These are phyloP conservation scores for Wallemia ichthyophaga DNA, from an alignment of 1,284 basidiomycete genomes.

Conservation along the genomic window DNA sequence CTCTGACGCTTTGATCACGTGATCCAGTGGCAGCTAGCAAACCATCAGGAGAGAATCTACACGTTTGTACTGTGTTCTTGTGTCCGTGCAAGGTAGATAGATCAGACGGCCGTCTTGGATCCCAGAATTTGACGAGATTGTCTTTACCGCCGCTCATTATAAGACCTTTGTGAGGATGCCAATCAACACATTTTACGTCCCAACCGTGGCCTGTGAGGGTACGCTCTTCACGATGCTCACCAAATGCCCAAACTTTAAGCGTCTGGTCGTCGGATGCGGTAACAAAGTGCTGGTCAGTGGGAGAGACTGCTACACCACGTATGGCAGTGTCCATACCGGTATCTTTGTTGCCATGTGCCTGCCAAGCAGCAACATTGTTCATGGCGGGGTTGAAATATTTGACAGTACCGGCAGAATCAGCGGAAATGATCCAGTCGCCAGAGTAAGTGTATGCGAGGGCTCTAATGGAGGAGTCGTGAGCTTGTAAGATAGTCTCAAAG, in stretches of 20 bases:
- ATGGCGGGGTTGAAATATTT: slow-evolving; percentile 98
- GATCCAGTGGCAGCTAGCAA: slow-evolving; percentile 78
- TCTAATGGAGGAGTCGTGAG: slow-evolving; percentile 80
- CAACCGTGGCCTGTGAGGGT: slow-evolving; percentile 81
- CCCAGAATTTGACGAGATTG: slow-evolving; percentile 97
- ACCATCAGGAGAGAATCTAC: slow-evolving; percentile 75
- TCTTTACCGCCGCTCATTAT: slow-evolving; percentile 86
- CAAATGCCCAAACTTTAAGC: slow-evolving; percentile 82
- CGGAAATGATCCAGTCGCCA: slow-evolving; percentile 64
- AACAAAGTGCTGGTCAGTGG: slow-evolving; percentile 68
- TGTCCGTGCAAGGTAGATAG: slow-evolving; percentile 74
- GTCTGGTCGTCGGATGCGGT: slow-evolving; percentile 83
- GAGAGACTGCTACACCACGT: slow-evolving; percentile 64
- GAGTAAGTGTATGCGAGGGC: slow-evolving; percentile 69
- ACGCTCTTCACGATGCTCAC: slow-evolving; percentile 61
- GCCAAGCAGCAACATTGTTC: slow-evolving; percentile 87
- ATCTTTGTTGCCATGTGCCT: slow-evolving; percentile 44
- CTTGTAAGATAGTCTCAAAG: slow-evolving; percentile 81
- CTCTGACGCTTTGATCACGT: slow-evolving; percentile 68
- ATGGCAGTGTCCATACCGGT: slow-evolving; percentile 22
- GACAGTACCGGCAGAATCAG: slow-evolving; percentile 75
- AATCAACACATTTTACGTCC: slow-evolving; percentile 81
- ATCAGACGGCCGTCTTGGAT: slow-evolving; percentile 61
- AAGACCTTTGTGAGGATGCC: slow-evolving; percentile 80
- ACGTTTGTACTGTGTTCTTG: slow-evolving; percentile 83